Evolutionary conservation across 2,329 filamentous ascomycete genomes (phyloP), one percentile per base, ranked within the genome.

Genomic region (Pyricularia sp.): DNA sequence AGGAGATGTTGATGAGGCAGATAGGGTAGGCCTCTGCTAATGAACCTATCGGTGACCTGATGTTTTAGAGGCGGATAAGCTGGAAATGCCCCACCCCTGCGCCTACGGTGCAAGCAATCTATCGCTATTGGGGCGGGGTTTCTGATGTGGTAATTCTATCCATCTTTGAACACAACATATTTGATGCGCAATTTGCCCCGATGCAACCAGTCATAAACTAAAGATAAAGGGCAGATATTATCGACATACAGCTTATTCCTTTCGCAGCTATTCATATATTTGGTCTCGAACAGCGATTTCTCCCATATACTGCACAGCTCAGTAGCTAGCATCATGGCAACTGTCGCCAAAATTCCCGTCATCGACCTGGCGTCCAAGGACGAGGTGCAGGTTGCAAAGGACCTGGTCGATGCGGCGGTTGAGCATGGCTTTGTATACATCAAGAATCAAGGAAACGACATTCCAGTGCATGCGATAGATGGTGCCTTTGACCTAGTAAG

Each of bases 341-440:
- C 76, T 2, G 71, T 73, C 31, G 82, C 83, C 26, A 77, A 80
- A 2, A 93, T 97, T 58, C 93, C 94, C 26, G 82, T 97, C 68
- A 92, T 98, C 73, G 91, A 97, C 77, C 89, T 97, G 72, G 90
- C 88, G 4, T 83, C 85, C 23, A 73, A 79, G 11, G 82, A 90
- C 72, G 80, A 85, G 70, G 76, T 77, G n/a, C 78, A 81, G 64
- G 80, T 88, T 25, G 90, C 91, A 67, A 87, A 87, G 69, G 85
- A 88, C 71, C 84, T 98, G 61, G 88, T 97, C 61, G 86, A 91
- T 70, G 94, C 94, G 0, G 94, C 93, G 2, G 86, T 88, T 55
- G 88, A 90, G 68, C 90, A 93, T 79, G 94, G 94, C 71, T 98
- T 98, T 78, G 87, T 97, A 71, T 98, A 95, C 77, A 88, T 98